Conservation (phyloP, 495 filamentous ascomycete species). For the Geoglossum glabrum region DNA sequence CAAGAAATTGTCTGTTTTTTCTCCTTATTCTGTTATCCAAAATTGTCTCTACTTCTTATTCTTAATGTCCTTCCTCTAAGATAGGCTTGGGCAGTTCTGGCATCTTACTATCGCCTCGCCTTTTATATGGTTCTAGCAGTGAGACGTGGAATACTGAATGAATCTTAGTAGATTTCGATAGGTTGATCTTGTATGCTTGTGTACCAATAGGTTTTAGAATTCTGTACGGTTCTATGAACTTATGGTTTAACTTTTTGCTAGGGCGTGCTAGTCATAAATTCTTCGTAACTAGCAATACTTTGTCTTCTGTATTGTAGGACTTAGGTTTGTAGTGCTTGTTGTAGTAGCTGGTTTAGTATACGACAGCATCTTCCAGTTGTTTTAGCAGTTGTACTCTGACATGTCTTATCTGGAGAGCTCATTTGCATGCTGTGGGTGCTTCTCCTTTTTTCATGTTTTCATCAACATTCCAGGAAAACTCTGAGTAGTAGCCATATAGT, state of each 20-base stretch:
- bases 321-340: not conserved
- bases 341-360: not conserved
- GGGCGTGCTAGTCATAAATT: not conserved
- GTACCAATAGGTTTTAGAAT: not conserved
- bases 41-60: no score
- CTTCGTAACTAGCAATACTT: not conserved
- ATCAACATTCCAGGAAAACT: no score
- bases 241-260: not conserved
- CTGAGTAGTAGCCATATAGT: no score
- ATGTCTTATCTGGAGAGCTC: not conserved
- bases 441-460: no score
- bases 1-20: no score
- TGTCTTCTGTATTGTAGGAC: not conserved
- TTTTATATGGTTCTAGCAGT: not conserved
- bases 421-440: not conserved
- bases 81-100: no score
- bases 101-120: no score
- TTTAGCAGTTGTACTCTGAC: not conserved
- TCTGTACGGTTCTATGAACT: not conserved
- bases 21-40: no score
- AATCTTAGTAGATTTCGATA: not conserved
- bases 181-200: not conserved
- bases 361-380: not conserved
- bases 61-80: no score
- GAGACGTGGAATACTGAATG: constrained; percentile 1